These are phyloP conservation scores for Beta vulgaris DNA, from an alignment of 148 eudicot genomes.

Conservation along the genomic window DNA sequence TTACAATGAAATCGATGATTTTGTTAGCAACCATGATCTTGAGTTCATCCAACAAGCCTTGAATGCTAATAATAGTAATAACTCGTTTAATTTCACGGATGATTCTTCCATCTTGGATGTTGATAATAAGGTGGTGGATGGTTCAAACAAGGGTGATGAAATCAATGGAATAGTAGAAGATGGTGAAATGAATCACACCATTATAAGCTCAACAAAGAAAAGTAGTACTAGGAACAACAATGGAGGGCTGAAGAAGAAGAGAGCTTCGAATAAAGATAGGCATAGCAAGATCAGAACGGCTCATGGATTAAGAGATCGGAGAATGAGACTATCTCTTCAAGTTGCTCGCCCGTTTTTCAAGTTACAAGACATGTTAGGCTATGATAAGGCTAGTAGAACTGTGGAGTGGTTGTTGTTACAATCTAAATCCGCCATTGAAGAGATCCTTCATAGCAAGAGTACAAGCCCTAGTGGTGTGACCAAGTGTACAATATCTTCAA, in stretches of 20 bases:
- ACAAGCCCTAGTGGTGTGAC: slow-evolving; percentile 36
- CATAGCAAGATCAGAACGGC: slow-evolving; percentile 78
- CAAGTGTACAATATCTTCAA: slow-evolving; percentile 35
- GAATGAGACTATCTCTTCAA: slow-evolving; percentile 69
- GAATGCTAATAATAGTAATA: slow-evolving; percentile 4
- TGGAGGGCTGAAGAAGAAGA: slow-evolving; percentile 20
- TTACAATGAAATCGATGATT: slow-evolving; percentile 20
- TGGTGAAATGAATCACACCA: background rate
- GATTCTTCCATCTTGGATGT: slow-evolving; percentile 19
- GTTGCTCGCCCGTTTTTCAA: slow-evolving; percentile 56
- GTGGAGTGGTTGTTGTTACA: slow-evolving; percentile 56
- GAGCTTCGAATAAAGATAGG: slow-evolving; percentile 51
- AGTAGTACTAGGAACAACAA: background rate
- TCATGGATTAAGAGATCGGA: slow-evolving; percentile 60
- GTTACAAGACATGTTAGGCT: slow-evolving; percentile 60
- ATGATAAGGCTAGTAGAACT: slow-evolving; percentile 62
- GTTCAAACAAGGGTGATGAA: slow-evolving; percentile 16
- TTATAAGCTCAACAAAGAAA: background rate
- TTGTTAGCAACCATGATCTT: slow-evolving; percentile 25
- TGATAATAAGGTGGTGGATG: slow-evolving; percentile 7
- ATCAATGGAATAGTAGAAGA: slow-evolving; percentile 15
- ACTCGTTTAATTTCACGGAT: background rate
- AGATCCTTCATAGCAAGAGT: slow-evolving; percentile 36
- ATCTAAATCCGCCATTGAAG: slow-evolving; percentile 43
- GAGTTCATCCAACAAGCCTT: slow-evolving; percentile 27